These are phyloP conservation scores for Blastocladiella emersonii DNA, from an alignment of 371 early-diverging fungal genomes.

Conservation along the genomic window DNA sequence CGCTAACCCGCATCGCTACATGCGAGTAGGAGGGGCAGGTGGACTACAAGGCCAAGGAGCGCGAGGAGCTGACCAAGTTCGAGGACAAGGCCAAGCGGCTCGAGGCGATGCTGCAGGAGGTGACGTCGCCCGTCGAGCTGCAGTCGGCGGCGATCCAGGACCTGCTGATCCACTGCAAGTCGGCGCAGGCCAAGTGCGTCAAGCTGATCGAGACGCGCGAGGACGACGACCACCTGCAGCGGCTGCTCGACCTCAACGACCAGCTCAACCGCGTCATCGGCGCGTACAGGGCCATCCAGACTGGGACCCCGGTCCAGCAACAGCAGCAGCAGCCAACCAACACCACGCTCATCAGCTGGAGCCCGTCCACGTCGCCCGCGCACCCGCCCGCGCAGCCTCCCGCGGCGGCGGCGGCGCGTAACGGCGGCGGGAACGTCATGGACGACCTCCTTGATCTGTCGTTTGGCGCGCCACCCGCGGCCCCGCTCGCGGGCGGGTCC, in stretches of 20 bases:
- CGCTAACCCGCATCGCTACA: too few relatives aligned
- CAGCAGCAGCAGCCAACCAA: background rate
- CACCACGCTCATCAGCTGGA: background rate
- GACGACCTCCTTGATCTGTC: background rate
- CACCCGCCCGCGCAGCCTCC: too few relatives aligned
- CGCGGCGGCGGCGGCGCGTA: background rate
- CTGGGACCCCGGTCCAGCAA: background rate
- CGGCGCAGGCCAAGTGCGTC: slow-evolving; percentile 53
- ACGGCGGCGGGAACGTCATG: background rate
- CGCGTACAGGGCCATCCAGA: background rate
- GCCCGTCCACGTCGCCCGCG: background rate
- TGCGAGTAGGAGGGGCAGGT: slow-evolving; percentile 54
- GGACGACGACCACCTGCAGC: slow-evolving; percentile 38
- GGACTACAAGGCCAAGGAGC: slow-evolving; percentile 69
- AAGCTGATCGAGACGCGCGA: slow-evolving; percentile 47
- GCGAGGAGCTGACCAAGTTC: slow-evolving; percentile 64
- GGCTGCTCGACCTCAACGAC: slow-evolving; percentile 6
- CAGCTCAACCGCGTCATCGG: slow-evolving; percentile 6
- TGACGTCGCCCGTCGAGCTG: slow-evolving; percentile 13
- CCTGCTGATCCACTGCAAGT: slow-evolving; percentile 32
- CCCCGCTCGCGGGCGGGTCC: too few relatives aligned
- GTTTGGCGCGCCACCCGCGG: background rate
- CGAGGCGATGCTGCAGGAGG: slow-evolving; percentile 55
- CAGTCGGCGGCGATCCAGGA: slow-evolving; percentile 4
- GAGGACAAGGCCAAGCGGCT: slow-evolving; percentile 61